Conservation (phyloP, 176 grass and related monocot genomes). For the Oryza australiensis region DNA sequence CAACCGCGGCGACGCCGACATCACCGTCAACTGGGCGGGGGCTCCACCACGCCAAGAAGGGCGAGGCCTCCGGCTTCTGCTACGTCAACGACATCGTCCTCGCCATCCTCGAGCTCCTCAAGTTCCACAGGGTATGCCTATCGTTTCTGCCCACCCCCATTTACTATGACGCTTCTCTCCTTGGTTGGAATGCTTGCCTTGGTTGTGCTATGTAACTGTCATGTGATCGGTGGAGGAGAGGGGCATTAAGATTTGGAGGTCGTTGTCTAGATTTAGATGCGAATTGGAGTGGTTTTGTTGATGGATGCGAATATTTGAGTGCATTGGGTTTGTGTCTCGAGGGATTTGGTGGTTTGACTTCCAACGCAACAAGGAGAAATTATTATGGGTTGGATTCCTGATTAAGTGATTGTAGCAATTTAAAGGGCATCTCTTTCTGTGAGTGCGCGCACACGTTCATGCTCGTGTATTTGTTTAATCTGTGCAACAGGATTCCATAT, state of each 20-base stretch:
- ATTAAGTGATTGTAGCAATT: background rate
- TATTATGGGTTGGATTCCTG: background rate
- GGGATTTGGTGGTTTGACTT: background rate
- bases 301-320: slow-evolving; percentile 6
- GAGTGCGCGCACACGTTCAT: background rate
- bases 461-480: background rate
- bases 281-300: background rate
- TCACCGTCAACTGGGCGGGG: slow-evolving; percentile 92
- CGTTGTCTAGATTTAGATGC: slow-evolving; percentile 25
- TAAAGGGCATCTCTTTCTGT: background rate
- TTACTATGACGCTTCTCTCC: background rate
- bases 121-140: slow-evolving; percentile 65
- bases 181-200: background rate
- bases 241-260: background rate
- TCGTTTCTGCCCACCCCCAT: background rate
- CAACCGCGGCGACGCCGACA: slow-evolving; percentile 81
- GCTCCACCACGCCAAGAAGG: slow-evolving; percentile 90
- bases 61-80: slow-evolving; percentile 86
- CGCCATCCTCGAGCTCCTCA: slow-evolving; percentile 88
- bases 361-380: background rate
- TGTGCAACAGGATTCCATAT: background rate
- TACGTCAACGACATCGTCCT: slow-evolving; percentile 92
- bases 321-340: background rate
- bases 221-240: background rate
- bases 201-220: slow-evolving; percentile 25